Evolutionary conservation across 2,329 filamentous ascomycete genomes (phyloP), one percentile per base, ranked within the genome.

Genomic region (Chaetothyriales sp.): DNA sequence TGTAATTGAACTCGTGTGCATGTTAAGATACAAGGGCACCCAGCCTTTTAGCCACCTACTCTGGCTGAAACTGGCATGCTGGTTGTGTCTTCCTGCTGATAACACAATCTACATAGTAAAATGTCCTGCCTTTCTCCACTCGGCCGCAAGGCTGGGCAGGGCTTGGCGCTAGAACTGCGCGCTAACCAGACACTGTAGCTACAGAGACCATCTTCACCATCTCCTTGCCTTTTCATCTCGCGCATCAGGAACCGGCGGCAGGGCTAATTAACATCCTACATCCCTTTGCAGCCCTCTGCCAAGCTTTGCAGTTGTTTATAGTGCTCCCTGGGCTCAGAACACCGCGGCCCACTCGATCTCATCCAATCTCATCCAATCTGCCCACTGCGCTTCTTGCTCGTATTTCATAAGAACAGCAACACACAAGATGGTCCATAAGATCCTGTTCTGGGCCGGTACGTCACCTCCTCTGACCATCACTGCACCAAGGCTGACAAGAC

Each of bases 361-460:
- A 13, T 40, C 33, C 33, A 40, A 25, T 6, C 3, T 15, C 33
- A 13, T 40, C 33, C 33, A 40, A 40, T 40, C 33, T 13, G 33
- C 10, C 33, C 10, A 15, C 33, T 15, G 15, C 5, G 15, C 15
- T 40, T 15, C 33, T 40, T 40, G 4, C 10, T 40, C 33, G 15
- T 40, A 40, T 46, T n/a, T n/a, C 19, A 7, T 28, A 40, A 40
- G 10, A 44, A 53, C 59, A 48, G 56, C 52, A 58, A 53, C 58
- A 48, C 58, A 57, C 57, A 62, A 52, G 48, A 74, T 73, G 71
- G 70, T 74, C 60, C 70, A 73, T 63, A 75, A 74, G 64, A 70
- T 75, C 55, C 67, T 75, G 58, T 74, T 75, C 67, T 75, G 72
- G 72, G 67, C 70, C 71, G 85, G 85, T 76, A 22, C 8, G 48